These are phyloP conservation scores for Quercus robur DNA, from an alignment of 306 rosid species.

Conservation along the genomic window DNA sequence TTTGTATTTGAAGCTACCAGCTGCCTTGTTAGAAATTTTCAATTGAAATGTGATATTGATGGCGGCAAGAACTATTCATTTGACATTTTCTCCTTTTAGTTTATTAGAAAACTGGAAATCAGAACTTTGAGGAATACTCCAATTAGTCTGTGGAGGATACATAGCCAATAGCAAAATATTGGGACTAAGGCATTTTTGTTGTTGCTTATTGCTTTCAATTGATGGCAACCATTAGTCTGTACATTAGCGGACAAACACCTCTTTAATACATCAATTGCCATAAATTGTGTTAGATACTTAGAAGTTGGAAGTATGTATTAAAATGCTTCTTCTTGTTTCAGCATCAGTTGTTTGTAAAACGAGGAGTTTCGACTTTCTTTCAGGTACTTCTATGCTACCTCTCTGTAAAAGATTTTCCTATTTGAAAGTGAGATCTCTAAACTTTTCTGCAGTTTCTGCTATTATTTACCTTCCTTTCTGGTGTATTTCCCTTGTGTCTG, in stretches of 20 bases:
- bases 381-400: conserved; percentile 46
- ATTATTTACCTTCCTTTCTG: conserved; percentile 1
- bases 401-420: conserved; percentile 2
- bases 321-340: conserved; percentile 40
- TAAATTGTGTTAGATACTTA: background rate
- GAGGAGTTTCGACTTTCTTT: conserved; percentile 82
- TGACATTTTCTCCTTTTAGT: background rate
- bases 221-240: background rate
- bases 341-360: conserved; percentile 68
- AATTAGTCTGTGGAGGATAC: no score
- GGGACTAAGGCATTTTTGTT: no score
- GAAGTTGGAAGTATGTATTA: conserved; percentile 5
- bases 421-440: conserved; percentile 10
- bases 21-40: no score
- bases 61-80: background rate
- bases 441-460: conserved; percentile 9
- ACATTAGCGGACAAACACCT: background rate
- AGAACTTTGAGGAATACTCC: background rate
- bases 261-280: background rate
- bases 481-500: conserved; percentile 13
- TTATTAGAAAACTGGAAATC: background rate
- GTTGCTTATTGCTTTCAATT: background rate
- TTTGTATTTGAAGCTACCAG: background rate
- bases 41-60: background rate
- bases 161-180: no score